These are phyloP conservation scores for Fusarium sp. DNA, from an alignment of 2,329 filamentous ascomycete species.

Conservation along the genomic window DNA sequence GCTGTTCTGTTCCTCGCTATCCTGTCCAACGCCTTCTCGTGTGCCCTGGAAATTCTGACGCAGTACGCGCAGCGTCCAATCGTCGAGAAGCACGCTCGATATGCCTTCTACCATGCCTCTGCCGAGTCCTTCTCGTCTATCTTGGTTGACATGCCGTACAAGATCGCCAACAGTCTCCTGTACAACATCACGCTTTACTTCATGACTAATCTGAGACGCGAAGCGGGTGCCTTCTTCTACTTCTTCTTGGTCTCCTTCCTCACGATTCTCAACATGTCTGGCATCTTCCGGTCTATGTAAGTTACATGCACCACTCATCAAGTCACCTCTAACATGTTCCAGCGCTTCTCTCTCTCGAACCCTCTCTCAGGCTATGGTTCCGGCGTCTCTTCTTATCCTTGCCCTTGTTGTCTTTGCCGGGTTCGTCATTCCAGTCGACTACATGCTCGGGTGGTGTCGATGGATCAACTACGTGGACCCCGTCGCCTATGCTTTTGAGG, in stretches of 20 bases:
- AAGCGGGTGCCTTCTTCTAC: constrained; percentile 60
- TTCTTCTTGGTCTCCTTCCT: constrained; percentile 60
- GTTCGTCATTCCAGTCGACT: constrained; percentile 56
- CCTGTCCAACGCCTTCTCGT: constrained; percentile 62
- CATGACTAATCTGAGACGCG: constrained; percentile 58
- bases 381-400: constrained; percentile 53
- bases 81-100: constrained; percentile 55
- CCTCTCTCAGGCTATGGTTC: constrained; percentile 58
- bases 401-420: constrained; percentile 58
- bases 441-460: constrained; percentile 72
- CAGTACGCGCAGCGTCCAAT: constrained; percentile 53
- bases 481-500: constrained; percentile 73
- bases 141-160: constrained; percentile 58
- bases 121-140: constrained; percentile 52
- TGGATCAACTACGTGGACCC: constrained; percentile 77
- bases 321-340: not conserved
- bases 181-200: constrained; percentile 62
- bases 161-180: constrained; percentile 53
- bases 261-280: constrained; percentile 71
- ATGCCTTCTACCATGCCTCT: constrained; percentile 54
- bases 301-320: not conserved
- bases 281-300: constrained; percentile 63
- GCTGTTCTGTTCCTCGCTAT: constrained; percentile 65
- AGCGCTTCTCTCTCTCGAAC: constrained; percentile 62
- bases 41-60: constrained; percentile 52